Percentiles rank a stretch among this genome's conserved stretches.
phyloP scores from a whole-genome alignment of 805 yeast genomes.

The Suhomyces xylopsoci region DNA sequence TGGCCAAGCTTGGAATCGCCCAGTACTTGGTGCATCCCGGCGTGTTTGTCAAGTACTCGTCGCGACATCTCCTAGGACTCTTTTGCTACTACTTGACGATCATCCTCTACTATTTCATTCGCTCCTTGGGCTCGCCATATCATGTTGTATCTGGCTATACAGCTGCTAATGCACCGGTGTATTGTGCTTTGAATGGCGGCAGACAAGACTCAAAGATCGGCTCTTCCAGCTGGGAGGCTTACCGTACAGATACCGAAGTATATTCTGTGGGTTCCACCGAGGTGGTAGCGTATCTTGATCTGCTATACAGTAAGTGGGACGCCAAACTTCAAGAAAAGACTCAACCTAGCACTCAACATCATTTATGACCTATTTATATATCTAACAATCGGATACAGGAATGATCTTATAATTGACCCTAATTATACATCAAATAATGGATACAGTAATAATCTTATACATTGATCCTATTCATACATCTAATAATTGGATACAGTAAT shows the following conservation, averaged over 20 bases:
- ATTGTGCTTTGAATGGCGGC: slow-evolving; percentile 51
- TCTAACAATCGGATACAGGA: too few relatives aligned
- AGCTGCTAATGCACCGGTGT: slow-evolving; percentile 81
- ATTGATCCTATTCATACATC: too few relatives aligned
- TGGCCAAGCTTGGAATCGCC: slow-evolving; percentile 51
- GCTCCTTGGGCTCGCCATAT: slow-evolving; percentile 84
- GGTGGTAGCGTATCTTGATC: slow-evolving; percentile 57
- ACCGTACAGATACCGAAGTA: slow-evolving; percentile 58
- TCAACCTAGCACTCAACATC: too few relatives aligned
- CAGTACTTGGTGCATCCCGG: slow-evolving; percentile 92
- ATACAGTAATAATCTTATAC: too few relatives aligned
- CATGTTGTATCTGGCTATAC: slow-evolving; percentile 83
- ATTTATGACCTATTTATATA: too few relatives aligned
- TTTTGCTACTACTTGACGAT: slow-evolving; percentile 84
- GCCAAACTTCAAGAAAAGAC: slow-evolving; percentile 47
- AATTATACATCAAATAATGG: too few relatives aligned
- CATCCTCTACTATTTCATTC: slow-evolving; percentile 72
- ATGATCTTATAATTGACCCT: too few relatives aligned
- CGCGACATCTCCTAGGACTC: slow-evolving; percentile 59
- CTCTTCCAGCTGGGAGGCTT: slow-evolving; percentile 60
- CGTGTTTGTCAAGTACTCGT: slow-evolving; percentile 77
- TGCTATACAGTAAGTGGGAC: slow-evolving; percentile 65
- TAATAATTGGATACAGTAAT: too few relatives aligned
- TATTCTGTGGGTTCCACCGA: slow-evolving; percentile 63
- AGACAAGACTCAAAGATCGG: slow-evolving; percentile 46